Evolutionary conservation across 2,329 filamentous ascomycete species (phyloP).

Genomic region (Verticillium zaregamsianum): DNA sequence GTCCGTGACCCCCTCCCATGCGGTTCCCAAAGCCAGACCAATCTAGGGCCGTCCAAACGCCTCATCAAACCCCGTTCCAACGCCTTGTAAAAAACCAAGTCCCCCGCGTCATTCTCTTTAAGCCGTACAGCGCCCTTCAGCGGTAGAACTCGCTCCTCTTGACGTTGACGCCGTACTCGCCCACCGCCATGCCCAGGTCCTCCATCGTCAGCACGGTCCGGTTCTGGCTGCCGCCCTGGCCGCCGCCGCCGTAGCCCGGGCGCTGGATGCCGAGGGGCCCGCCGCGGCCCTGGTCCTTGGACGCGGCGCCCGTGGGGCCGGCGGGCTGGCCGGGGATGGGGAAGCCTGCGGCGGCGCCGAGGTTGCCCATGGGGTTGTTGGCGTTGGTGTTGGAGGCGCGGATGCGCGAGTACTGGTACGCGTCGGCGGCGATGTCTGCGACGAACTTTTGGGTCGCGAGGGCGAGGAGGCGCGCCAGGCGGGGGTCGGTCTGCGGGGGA

Average conservation of each 20-base stretch:
- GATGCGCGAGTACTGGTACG: constrained; percentile 96
- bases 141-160: constrained; percentile 97
- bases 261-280: constrained; percentile 70
- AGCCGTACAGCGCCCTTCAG: constrained; percentile 29
- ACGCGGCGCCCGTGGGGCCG: constrained; percentile 51
- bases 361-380: constrained; percentile 86
- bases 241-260: constrained; percentile 80
- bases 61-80: constrained; percentile 5
- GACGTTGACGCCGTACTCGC: constrained; percentile 95
- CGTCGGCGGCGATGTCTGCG: constrained; percentile 93
- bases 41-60: constrained; percentile 7
- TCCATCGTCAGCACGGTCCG: constrained; percentile 97
- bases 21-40: background rate
- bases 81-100: constrained; percentile 5
- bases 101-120: background rate
- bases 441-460: constrained; percentile 99
- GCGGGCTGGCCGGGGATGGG: constrained; percentile 56
- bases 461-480: constrained; percentile 86
- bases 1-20: too few species aligned
- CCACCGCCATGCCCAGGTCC: constrained; percentile 95
- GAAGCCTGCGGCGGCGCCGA: constrained; percentile 71
- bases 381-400: constrained; percentile 82
- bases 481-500: constrained; percentile 82
- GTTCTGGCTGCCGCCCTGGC: constrained; percentile 83
- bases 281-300: constrained; percentile 52